Base-by-base conservation (phyloP, 345 rosid species). In the Cardiospermum halicacabum region DNA sequence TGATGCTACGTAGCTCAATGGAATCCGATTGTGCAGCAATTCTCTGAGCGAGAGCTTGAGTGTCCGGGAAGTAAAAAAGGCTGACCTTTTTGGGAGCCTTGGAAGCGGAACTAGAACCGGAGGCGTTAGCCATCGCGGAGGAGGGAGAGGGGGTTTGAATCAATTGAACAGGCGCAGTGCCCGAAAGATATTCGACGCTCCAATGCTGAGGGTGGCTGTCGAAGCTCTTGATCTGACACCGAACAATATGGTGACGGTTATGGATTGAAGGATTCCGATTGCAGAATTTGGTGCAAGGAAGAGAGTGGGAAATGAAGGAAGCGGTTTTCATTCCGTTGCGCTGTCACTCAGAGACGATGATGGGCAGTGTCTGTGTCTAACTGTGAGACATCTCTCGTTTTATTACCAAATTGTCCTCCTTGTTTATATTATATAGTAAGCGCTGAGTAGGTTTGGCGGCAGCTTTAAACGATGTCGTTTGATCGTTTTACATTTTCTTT, bases 1-100 rank as follows among this genome's bases (percentile, higher is more conserved):
- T 82, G 72, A 93, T 90, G 84, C 78, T 74, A 27, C 90, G 85
- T 27, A 88, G 90, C 79, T 93, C 97, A 18, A 93, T 90, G 48
- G 85, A 75, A 70, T 93, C 98, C 7, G 94, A 90, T 56, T 78
- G 69, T 0, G 81, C 68, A 13, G 94, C 92, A 43, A 90, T 68
- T 66, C 89, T 77, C 86, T 88, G 82, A 5, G 98, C 98, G 28
- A 93, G 89, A n/a, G 82, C 75, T 73, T 67, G 77, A 28, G 86
- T 90, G 78, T 93, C 98, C 47, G 73, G 80, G 65, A 89, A 85
- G 78, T 81, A 77, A 73, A 90, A 93, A 54, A 93, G 94, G 48
- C 81, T 85, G 28, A 90, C 87, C 40, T 80, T 81, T 72, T 89
- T 89, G 40, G 74, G 72, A 55, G 66, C 60, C 62, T 83, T 82